phyloP scores from a whole-genome alignment of 441 rosid genomes.

The Gossypium schwendimanii region DNA sequence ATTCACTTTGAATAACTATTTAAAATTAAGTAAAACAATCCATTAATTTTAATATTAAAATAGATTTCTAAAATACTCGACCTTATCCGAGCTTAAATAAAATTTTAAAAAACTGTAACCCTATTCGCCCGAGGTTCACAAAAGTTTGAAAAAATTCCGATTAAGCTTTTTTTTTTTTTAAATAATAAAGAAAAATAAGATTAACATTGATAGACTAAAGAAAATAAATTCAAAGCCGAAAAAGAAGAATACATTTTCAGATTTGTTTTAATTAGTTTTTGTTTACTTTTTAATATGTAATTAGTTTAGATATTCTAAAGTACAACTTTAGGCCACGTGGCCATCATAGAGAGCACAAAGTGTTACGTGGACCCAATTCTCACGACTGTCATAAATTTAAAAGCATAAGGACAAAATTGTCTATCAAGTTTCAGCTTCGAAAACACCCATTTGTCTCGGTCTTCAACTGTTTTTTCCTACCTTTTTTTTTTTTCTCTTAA shows the following conservation, averaged over 20 bases:
- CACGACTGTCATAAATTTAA: conserved; percentile 14
- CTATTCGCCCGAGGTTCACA: no score
- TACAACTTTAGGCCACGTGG: conserved; percentile 11
- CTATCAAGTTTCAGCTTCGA: conserved; percentile 6
- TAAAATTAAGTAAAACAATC: no score
- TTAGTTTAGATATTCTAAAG: neutral
- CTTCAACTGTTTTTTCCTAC: neutral
- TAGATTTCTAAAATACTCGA: no score
- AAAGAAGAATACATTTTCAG: neutral
- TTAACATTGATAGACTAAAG: neutral
- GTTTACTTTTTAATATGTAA: neutral
- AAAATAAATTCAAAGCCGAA: neutral
- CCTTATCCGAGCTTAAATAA: no score
- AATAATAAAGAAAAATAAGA: neutral
- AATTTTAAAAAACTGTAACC: no score
- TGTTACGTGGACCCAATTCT: conserved; percentile 5
- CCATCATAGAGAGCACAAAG: neutral
- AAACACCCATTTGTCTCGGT: conserved; percentile 20
- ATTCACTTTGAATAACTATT: no score
- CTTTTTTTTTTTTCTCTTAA: neutral
- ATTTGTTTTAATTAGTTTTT: neutral
- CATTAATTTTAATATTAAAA: no score
- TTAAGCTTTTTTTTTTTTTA: no score
- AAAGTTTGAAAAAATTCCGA: no score
- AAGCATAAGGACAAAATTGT: conserved; percentile 27